A percentile compares a stretch with the other conserved stretches of the same genome.
Evolutionary conservation across 2,329 filamentous ascomycete species (phyloP).

Genomic region (Sphaceloma murrayae): DNA sequence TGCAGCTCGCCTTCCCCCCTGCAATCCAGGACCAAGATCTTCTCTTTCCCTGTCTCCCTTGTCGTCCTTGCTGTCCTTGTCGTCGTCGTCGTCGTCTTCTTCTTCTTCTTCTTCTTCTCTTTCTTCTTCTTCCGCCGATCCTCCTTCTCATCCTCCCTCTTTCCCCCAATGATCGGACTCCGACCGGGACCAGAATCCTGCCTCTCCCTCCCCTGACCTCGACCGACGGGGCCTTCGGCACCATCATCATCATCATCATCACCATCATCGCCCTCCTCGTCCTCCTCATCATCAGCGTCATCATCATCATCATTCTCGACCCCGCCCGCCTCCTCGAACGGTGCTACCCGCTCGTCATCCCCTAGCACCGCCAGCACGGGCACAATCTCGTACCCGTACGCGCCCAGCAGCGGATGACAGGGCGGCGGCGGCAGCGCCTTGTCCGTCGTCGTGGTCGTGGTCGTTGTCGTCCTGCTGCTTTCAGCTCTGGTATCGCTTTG

Average conservation of each 20-base stretch:
- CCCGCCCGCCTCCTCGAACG: slow-evolving; percentile 17
- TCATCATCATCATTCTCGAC: neutral
- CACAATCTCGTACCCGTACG: slow-evolving; percentile 31
- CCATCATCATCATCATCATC: too few species aligned
- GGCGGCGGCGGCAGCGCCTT: slow-evolving; percentile 25
- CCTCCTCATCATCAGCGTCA: too few species aligned
- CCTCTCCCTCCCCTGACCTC: neutral
- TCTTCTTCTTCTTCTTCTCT: too few species aligned
- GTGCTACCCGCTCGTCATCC: slow-evolving; percentile 4
- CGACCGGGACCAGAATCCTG: slow-evolving; percentile 12
- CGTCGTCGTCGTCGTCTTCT: slow-evolving; percentile 20
- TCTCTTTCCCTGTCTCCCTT: too few species aligned
- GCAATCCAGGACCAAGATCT: slow-evolving; percentile 37
- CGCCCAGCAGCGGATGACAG: slow-evolving; percentile 34
- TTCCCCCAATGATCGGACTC: neutral
- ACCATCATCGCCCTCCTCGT: neutral
- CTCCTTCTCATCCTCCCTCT: slow-evolving; percentile 8
- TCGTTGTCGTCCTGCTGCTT: too few species aligned
- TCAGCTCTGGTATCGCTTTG: too few species aligned
- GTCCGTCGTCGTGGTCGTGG: slow-evolving; percentile 20
- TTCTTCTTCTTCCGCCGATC: too few species aligned
- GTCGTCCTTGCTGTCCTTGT: too few species aligned
- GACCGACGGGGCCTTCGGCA: neutral
- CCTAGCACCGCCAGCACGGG: slow-evolving; percentile 25
- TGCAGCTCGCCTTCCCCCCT: slow-evolving; percentile 56